Base-by-base conservation (phyloP, 2,329 filamentous ascomycete genomes). In the Paraphoma sp. region DNA sequence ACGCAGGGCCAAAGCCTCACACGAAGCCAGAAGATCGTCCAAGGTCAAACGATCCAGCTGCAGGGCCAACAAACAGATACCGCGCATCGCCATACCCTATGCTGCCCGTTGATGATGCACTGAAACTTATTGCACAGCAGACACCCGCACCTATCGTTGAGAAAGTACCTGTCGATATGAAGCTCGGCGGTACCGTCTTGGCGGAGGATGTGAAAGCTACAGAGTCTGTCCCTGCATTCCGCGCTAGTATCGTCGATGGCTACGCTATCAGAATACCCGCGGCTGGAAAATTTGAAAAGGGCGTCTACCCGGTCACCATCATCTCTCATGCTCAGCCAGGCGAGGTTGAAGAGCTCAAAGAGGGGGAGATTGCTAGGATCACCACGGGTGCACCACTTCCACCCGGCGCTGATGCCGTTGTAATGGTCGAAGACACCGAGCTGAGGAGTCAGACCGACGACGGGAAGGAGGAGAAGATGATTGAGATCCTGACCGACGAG, bases 361-460 rank as follows among this genome's bases (percentile, higher is more conserved):
- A 86, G 33, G 93, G 93, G 0, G 84, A 93, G 62, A 89, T 98
- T 51, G 90, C 94, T 0, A 85, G 95, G 45, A 97, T 99, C 65
- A 99, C 95, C 0, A 99, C 95, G 0, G 95, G 95, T 0, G 95
- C 95, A 6, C 94, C 95, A 10, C 80, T 99, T 0, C 95, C 95
- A 1, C 88, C 88, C 0, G 92, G 93, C 0, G 92, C 95, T 1
- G 96, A 92, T 28, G 89, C 94, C 0, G 93, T 99, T 5, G 89
- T 97, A 45, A 98, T 96, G 92, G 95, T 99, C 0, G 95, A 99
- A 78, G 95, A 97, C 70, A 99, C 95, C 0, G 79, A 88, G 0
- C 81, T 99, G 4, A 87, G 85, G 57, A 88, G 86, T 1, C 87
- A 86, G 76, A 95, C 92, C 0, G 88, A 90, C 0, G 91, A 96